Evolutionary conservation across 306 rosid species (phyloP).

Genomic region (Crotalaria pallida): DNA sequence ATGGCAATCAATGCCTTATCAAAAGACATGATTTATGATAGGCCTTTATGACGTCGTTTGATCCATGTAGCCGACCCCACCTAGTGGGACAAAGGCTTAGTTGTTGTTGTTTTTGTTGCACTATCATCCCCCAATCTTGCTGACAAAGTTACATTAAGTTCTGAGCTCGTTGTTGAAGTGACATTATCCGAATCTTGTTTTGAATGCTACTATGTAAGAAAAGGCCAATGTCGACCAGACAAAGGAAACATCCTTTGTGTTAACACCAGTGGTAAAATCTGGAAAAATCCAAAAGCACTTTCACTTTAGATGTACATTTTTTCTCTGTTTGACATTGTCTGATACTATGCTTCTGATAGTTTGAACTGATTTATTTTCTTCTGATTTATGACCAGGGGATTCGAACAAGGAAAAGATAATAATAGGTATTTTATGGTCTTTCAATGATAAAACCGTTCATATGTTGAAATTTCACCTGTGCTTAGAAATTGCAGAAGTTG

Average conservation of each 20-base stretch:
- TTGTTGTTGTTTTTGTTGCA: too few relatives aligned
- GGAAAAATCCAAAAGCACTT: too few relatives aligned
- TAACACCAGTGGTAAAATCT: not conserved
- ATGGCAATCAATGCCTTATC: too few relatives aligned
- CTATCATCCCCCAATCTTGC: rapidly evolving
- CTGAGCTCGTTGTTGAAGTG: not conserved
- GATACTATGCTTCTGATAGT: too few relatives aligned
- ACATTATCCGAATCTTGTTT: not conserved
- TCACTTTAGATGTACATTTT: not conserved
- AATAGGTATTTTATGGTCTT: not conserved
- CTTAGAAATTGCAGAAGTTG: not conserved
- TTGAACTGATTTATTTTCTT: too few relatives aligned
- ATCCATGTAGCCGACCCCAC: too few relatives aligned
- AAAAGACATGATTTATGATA: too few relatives aligned
- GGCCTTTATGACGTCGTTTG: too few relatives aligned
- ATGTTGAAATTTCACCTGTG: not conserved
- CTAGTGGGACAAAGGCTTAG: too few relatives aligned
- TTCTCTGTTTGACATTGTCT: not conserved
- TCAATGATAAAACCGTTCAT: not conserved
- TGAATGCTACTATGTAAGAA: not conserved
- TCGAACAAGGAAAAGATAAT: not conserved
- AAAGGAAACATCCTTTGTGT: not conserved
- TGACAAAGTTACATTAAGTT: not conserved
- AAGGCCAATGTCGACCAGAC: not conserved
- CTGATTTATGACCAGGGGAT: not conserved